These are phyloP conservation scores for Ophiocordyceps robertsii DNA, from an alignment of 2,329 filamentous ascomycete species.

Conservation along the genomic window DNA sequence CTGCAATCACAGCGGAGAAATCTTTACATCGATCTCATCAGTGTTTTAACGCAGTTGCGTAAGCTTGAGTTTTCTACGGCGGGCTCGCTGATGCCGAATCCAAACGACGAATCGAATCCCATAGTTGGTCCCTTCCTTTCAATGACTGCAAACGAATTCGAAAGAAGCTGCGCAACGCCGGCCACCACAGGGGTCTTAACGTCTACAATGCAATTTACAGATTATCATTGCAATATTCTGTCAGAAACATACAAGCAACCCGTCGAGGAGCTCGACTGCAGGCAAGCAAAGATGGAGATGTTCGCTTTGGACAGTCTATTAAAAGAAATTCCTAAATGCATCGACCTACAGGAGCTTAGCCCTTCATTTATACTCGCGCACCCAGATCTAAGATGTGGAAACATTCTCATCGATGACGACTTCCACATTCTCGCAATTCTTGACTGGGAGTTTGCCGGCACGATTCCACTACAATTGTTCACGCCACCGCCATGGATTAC, in stretches of 20 bases:
- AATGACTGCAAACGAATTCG: background rate
- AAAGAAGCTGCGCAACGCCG: background rate
- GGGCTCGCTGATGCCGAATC: background rate
- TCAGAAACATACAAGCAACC: background rate
- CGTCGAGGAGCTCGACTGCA: background rate
- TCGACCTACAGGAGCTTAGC: background rate
- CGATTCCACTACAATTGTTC: background rate
- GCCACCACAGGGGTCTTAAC: background rate
- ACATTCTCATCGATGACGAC: background rate
- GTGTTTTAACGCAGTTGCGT: background rate
- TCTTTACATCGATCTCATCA: background rate
- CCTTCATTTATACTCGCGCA: background rate
- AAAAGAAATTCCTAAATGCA: background rate
- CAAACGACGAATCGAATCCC: background rate
- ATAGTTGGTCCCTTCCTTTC: background rate
- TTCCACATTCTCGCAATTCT: background rate
- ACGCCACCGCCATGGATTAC: background rate
- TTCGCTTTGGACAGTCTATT: background rate
- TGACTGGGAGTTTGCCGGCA: background rate
- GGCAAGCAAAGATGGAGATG: background rate
- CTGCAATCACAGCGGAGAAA: background rate
- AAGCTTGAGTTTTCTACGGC: background rate
- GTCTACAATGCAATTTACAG: background rate
- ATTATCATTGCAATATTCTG: background rate
- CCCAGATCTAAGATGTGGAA: background rate